Conservation (phyloP, 768 basidiomycete species). For the Roridomyces roridus region DNA sequence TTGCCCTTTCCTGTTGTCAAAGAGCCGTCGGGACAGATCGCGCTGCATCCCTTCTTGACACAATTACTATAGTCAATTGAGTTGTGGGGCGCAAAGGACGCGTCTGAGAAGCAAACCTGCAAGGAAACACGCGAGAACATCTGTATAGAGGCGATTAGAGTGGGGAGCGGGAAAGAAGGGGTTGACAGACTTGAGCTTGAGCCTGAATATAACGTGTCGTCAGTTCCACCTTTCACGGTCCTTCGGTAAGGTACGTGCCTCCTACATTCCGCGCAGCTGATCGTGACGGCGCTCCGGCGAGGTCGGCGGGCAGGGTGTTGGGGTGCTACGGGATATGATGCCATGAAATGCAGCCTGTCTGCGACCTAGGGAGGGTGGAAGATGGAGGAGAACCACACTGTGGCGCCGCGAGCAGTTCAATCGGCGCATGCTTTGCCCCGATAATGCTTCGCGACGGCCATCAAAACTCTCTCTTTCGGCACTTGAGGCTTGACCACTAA, state of each 20-base stretch:
- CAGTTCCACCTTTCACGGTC: constrained; percentile 17
- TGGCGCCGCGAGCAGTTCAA: too few species aligned
- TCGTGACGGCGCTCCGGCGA: constrained; percentile 31
- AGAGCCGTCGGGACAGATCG: constrained; percentile 77
- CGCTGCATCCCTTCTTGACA: constrained; percentile 61
- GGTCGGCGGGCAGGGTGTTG: constrained; percentile 28
- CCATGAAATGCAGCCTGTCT: constrained; percentile 30
- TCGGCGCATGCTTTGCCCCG: too few species aligned
- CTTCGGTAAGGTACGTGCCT: constrained; percentile 36
- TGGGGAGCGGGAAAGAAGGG: constrained; percentile 15
- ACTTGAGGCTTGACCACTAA: too few species aligned
- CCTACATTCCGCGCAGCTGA: constrained; percentile 69
- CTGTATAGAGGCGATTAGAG: constrained; percentile 36
- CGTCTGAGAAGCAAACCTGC: constrained; percentile 47
- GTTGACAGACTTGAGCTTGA: constrained; percentile 71
- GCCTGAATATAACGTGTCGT: constrained; percentile 39
- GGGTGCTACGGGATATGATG: constrained; percentile 6
- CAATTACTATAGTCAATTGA: constrained; percentile 47
- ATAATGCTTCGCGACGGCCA: not conserved
- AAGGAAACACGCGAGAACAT: constrained; percentile 71
- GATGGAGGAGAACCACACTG: constrained; percentile 19
- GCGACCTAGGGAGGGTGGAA: too few species aligned
- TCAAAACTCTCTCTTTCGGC: too few species aligned
- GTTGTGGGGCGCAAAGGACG: constrained; percentile 2
- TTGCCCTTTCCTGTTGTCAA: constrained; percentile 79